Evolutionary conservation across 352 stramenopile genomes (phyloP).

Genomic region (Pythium sp.): DNA sequence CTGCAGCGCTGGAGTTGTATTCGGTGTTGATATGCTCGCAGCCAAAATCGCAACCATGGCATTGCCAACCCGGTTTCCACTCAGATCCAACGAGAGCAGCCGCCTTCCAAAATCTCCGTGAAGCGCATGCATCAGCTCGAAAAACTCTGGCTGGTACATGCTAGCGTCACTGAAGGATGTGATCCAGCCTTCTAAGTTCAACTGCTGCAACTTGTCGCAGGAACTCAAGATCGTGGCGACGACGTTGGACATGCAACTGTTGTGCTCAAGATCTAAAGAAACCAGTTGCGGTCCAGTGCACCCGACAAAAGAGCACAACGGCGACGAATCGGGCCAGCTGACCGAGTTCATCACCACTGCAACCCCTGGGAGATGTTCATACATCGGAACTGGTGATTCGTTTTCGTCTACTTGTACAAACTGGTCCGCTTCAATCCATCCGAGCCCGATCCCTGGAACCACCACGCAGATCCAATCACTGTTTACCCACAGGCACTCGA

Average conservation of each 20-base stretch:
- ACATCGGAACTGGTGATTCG: neutral
- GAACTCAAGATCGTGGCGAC: neutral
- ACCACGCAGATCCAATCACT: neutral
- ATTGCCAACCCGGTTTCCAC: neutral
- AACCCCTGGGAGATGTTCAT: neutral
- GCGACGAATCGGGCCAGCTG: neutral
- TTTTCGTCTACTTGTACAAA: no score
- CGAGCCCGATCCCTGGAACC: neutral
- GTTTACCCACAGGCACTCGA: neutral
- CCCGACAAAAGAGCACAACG: neutral
- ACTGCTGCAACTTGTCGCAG: neutral
- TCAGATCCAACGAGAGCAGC: neutral
- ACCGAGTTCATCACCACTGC: slow-evolving; percentile 3
- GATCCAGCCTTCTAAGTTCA: slow-evolving; percentile 1
- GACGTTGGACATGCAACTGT: neutral
- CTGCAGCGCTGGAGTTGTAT: neutral
- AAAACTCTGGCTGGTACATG: neutral
- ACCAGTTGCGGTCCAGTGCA: neutral
- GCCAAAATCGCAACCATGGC: neutral
- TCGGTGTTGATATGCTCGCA: neutral
- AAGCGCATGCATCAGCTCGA: neutral
- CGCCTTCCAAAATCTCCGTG: neutral
- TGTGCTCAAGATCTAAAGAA: neutral
- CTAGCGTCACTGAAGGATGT: neutral
- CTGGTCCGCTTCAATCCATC: neutral